These are phyloP conservation scores for Sedum album DNA, from an alignment of 164 flowering plant genomes.

Conservation along the genomic window DNA sequence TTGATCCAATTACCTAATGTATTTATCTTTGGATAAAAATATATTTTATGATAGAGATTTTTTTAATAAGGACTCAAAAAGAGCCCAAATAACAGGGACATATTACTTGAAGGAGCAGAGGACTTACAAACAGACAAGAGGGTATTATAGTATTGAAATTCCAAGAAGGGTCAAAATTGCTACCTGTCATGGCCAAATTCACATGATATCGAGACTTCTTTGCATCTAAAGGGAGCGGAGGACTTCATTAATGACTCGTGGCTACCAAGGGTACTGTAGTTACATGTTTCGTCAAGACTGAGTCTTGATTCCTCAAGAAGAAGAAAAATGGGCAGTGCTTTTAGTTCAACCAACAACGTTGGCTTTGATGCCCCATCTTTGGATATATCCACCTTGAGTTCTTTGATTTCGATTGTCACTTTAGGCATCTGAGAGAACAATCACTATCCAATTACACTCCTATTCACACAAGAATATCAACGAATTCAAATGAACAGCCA, in stretches of 20 bases:
- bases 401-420: conserved; percentile 71
- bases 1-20: neutral
- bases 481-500: neutral
- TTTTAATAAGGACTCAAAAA: too few relatives aligned
- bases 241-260: conserved; percentile 21
- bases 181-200: conserved; percentile 90
- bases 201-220: conserved; percentile 64
- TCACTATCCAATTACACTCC: neutral
- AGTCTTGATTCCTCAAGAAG: conserved; percentile 55
- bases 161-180: neutral
- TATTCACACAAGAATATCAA: neutral
- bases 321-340: conserved; percentile 52
- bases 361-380: conserved; percentile 76
- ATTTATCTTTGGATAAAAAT: neutral
- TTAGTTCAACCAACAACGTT: conserved; percentile 57
- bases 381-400: conserved; percentile 67
- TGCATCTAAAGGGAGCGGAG: conserved; percentile 63
- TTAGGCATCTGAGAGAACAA: conserved; percentile 58
- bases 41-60: too few relatives aligned
- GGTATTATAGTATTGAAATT: neutral
- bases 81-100: neutral
- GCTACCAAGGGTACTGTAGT: conserved; percentile 27
- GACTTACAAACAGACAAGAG: neutral
- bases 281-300: conserved; percentile 51
- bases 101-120: neutral